Percentiles rank a stretch among this genome's conserved stretches.
Evolutionary conservation across 164 flowering plant genomes (phyloP).

Genomic region (Magnolia kwangsiensis): DNA sequence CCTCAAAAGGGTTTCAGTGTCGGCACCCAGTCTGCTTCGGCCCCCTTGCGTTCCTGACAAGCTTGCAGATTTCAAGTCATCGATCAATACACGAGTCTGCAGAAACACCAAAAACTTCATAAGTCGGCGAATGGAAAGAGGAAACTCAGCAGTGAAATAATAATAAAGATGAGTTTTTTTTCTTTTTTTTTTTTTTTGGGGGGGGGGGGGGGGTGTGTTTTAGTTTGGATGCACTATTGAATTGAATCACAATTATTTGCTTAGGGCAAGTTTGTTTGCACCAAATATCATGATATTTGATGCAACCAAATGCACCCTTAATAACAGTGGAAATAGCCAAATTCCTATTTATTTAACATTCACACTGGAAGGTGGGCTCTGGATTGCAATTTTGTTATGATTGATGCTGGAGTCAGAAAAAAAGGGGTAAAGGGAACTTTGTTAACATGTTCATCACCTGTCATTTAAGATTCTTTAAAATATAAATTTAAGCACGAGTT

Average conservation of each 20-base stretch:
- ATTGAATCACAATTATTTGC: too few species aligned
- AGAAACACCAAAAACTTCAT: conserved; percentile 5
- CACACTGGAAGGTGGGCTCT: not conserved
- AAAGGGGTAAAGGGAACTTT: too few species aligned
- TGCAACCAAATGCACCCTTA: too few species aligned
- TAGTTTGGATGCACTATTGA: too few species aligned
- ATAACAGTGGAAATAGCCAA: not conserved
- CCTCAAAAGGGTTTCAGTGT: conserved; percentile 67
- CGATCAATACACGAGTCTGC: conserved; percentile 89
- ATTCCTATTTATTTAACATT: not conserved
- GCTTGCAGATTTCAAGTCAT: conserved; percentile 70
- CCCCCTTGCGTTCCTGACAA: conserved; percentile 47
- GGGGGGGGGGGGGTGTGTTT: too few species aligned
- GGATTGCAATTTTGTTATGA: not conserved
- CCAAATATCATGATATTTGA: too few species aligned
- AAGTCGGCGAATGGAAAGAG: not conserved
- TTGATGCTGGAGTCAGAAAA: not conserved
- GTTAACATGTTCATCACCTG: too few species aligned
- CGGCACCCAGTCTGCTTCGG: conserved; percentile 64
- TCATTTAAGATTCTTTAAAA: too few species aligned
- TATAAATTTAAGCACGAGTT: too few species aligned
- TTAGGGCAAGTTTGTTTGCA: too few species aligned
- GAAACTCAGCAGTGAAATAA: not conserved
- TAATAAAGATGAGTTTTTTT: not conserved
- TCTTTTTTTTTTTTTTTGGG: too few species aligned